A percentile compares a stretch with the other conserved stretches of the same genome.
Conservation (phyloP, 2,329 filamentous ascomycete species). For the Tolypocladium guangdongense region DNA sequence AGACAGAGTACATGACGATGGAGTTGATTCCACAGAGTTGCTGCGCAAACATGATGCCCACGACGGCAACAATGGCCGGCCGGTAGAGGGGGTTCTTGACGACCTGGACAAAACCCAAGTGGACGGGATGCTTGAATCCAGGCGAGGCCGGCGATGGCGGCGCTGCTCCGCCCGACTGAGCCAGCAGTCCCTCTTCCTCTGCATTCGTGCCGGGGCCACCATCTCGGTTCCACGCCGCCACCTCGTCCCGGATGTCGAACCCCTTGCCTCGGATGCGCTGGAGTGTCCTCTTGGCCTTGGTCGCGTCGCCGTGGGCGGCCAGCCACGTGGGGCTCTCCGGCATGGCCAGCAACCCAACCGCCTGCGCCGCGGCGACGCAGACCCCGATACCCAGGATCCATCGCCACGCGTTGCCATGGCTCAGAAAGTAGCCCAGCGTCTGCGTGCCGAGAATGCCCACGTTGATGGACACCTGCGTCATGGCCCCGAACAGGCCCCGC, state of each 20-base stretch:
- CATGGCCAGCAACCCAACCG: conserved; percentile 60
- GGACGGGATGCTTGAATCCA: conserved; percentile 13
- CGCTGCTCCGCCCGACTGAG: conserved; percentile 14
- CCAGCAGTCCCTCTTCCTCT: conserved; percentile 64
- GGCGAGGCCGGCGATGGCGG: conserved; percentile 1
- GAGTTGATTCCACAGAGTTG: conserved; percentile 93
- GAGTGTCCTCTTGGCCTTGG: conserved; percentile 54
- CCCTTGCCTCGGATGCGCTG: conserved; percentile 64
- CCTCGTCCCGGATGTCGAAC: conserved; percentile 63
- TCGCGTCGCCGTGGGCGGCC: conserved; percentile 52
- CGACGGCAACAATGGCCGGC: conserved; percentile 68
- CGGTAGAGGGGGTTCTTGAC: conserved; percentile 56
- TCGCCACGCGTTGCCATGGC: conserved; percentile 69
- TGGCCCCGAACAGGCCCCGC: conserved; percentile 68
- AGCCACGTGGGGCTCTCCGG: conserved; percentile 86
- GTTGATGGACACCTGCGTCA: conserved; percentile 92
- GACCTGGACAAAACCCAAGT: conserved; percentile 54
- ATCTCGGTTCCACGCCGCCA: conserved; percentile 45
- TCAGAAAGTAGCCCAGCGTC: conserved; percentile 77
- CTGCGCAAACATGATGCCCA: conserved; percentile 86
- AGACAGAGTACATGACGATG: conserved; percentile 97
- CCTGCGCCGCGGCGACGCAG: conserved; percentile 55
- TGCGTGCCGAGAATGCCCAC: conserved; percentile 79
- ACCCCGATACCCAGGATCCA: conserved; percentile 69
- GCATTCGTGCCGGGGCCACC: conserved; percentile 25